Percentiles rank a stretch among this genome's conserved stretches.
These are phyloP conservation scores for Backusella westeae DNA, from an alignment of 192 early-diverging fungal genomes.

Conservation along the genomic window DNA sequence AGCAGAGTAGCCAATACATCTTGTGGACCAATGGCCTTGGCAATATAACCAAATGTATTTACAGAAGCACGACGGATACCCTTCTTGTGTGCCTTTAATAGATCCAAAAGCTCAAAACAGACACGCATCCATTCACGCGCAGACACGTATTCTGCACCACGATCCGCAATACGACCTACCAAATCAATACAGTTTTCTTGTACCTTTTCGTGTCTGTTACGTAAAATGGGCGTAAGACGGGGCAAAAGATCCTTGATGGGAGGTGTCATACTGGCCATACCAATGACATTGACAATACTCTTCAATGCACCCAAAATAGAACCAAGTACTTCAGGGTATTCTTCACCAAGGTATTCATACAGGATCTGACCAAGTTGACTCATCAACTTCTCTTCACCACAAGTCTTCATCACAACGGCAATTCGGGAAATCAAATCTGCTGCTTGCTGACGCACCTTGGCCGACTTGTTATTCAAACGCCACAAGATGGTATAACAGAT, in stretches of 20 bases:
- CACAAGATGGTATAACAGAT: slow-evolving; percentile 94
- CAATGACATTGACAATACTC: slow-evolving; percentile 96
- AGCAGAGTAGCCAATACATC: slow-evolving; percentile 97
- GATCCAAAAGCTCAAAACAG: slow-evolving; percentile 96
- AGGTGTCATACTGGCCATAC: slow-evolving; percentile 97
- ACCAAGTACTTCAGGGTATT: slow-evolving; percentile 98
- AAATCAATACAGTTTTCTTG: slow-evolving; percentile 92
- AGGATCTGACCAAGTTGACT: slow-evolving; percentile 88
- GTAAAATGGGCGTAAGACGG: slow-evolving; percentile 95
- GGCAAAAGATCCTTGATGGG: slow-evolving; percentile 97
- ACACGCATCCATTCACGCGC: slow-evolving; percentile 99
- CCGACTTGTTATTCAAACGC: slow-evolving; percentile 95
- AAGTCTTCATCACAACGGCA: slow-evolving; percentile 89
- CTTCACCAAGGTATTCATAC: slow-evolving; percentile 98
- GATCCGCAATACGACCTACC: slow-evolving; percentile 98
- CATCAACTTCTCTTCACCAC: slow-evolving; percentile 96
- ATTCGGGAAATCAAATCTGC: slow-evolving; percentile 95
- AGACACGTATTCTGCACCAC: slow-evolving; percentile 93
- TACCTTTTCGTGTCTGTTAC: slow-evolving; percentile 96
- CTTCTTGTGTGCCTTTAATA: slow-evolving; percentile 95
- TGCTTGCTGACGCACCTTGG: slow-evolving; percentile 95
- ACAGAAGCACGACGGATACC: slow-evolving; percentile 95
- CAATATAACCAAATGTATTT: slow-evolving; percentile 99
- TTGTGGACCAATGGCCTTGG: slow-evolving; percentile 98
- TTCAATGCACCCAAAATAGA: slow-evolving; percentile 91